Percentiles rank a stretch among this genome's conserved stretches.
phyloP scores from a whole-genome alignment of 441 rosid genomes.

The Corymbia calophylla region DNA sequence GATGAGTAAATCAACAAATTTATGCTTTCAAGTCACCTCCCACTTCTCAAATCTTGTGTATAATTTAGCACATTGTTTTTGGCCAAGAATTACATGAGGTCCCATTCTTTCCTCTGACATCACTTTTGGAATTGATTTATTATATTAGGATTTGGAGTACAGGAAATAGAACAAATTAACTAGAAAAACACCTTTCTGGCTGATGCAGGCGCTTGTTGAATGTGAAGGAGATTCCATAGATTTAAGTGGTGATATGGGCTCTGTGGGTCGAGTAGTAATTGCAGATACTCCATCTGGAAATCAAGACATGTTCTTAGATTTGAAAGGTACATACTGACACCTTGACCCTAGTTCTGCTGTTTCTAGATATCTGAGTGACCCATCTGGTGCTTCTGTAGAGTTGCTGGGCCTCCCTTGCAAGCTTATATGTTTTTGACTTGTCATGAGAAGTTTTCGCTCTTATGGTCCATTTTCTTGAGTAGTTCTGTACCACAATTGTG shows the following conservation, averaged over 20 bases:
- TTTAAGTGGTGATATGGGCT: constrained; percentile 96
- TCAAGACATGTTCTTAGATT: constrained; percentile 67
- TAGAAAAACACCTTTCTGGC: neutral
- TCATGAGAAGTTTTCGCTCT: neutral
- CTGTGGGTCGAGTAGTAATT: constrained; percentile 81
- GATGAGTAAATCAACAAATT: neutral
- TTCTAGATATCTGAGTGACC: neutral
- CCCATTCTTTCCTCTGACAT: neutral
- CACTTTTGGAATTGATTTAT: neutral
- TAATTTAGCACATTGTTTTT: neutral
- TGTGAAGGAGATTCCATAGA: constrained; percentile 96
- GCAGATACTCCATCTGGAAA: constrained; percentile 45
- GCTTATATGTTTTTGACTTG: neutral
- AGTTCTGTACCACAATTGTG: neutral
- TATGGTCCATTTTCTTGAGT: neutral
- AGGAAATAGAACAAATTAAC: neutral
- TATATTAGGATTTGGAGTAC: neutral
- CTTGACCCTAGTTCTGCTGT: neutral
- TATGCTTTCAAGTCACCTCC: neutral
- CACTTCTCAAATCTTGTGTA: neutral
- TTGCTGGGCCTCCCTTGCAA: neutral
- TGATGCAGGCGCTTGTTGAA: constrained; percentile 79
- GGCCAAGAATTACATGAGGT: neutral
- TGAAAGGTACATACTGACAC: constrained; percentile 57
- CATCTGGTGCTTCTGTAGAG: neutral